phyloP scores from a whole-genome alignment of 2,329 filamentous ascomycete genomes.

The Xylaria sp. region DNA sequence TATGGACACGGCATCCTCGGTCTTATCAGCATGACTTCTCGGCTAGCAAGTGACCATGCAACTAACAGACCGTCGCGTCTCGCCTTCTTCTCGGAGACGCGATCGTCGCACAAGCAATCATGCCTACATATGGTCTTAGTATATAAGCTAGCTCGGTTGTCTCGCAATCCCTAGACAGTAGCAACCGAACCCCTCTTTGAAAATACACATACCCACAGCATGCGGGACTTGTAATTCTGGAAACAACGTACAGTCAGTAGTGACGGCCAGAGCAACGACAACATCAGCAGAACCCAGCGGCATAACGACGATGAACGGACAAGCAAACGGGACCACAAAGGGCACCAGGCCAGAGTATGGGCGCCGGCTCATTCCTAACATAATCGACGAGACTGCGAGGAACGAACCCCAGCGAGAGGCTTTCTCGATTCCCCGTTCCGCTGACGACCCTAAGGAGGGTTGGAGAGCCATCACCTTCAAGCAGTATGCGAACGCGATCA shows the following conservation, averaged over 20 bases:
- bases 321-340: background rate
- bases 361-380: constrained; percentile 41
- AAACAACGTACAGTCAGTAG: too few species aligned
- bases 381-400: constrained; percentile 43
- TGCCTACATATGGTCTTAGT: background rate
- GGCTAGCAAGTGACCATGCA: too few species aligned
- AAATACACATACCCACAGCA: too few species aligned
- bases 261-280: background rate
- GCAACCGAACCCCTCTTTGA: too few species aligned
- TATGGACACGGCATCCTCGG: background rate
- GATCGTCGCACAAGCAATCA: background rate
- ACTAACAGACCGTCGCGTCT: background rate
- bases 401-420: constrained; percentile 40
- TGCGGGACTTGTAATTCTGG: too few species aligned
- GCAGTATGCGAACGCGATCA: constrained; percentile 44
- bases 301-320: background rate
- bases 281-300: too few species aligned
- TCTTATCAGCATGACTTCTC: too few species aligned
- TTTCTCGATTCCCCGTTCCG: constrained; percentile 40
- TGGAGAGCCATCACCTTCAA: constrained; percentile 44
- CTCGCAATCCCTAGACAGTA: too few species aligned
- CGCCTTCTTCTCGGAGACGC: background rate
- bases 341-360: constrained; percentile 3
- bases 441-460: constrained; percentile 41
- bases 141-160: too few species aligned